These are phyloP conservation scores for Phaffia tasmanica DNA, from an alignment of 768 basidiomycete species.

Conservation along the genomic window DNA sequence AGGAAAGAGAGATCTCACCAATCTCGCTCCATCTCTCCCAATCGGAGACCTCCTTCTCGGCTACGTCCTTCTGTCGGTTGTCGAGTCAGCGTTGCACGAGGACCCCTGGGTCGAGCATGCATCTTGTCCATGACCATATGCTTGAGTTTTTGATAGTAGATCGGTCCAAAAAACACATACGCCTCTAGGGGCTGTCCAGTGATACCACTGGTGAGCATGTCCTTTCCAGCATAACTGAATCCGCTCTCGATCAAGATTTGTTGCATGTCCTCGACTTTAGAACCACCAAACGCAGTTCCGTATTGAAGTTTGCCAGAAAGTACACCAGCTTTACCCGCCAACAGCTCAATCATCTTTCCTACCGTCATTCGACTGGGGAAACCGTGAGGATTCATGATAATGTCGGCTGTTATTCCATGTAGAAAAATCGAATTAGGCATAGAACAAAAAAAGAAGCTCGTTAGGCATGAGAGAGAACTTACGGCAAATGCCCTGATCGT, in stretches of 20 bases:
- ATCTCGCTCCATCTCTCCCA: constrained; percentile 99
- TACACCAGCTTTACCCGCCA: constrained; percentile 72
- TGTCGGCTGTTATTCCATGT: constrained; percentile 48
- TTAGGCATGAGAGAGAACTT: constrained; percentile 3
- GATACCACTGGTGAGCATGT: constrained; percentile 95
- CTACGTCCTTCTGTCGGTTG: constrained; percentile 98
- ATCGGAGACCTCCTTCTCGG: constrained; percentile 87
- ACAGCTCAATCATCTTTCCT: constrained; percentile 97
- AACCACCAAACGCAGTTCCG: constrained; percentile 76
- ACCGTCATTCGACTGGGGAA: constrained; percentile 97
- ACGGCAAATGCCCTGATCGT: constrained; percentile 89
- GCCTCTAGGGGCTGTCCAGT: constrained; percentile 93
- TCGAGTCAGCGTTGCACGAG: constrained; percentile 87
- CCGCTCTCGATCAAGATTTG: constrained; percentile 87
- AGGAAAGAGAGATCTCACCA: constrained; percentile 44
- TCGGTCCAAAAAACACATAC: constrained; percentile 97
- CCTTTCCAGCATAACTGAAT: constrained; percentile 97
- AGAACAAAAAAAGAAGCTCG: background rate
- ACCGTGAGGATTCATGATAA: constrained; percentile 99
- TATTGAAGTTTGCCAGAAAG: constrained; percentile 32
- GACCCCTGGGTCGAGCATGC: constrained; percentile 96
- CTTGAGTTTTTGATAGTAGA: constrained; percentile 96
- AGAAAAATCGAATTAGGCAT: background rate
- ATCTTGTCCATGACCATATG: constrained; percentile 99
- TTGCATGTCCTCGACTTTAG: constrained; percentile 98